Base-by-base conservation (phyloP, 371 early-diverging fungal species). In the Lichtheimia corymbifera region DNA sequence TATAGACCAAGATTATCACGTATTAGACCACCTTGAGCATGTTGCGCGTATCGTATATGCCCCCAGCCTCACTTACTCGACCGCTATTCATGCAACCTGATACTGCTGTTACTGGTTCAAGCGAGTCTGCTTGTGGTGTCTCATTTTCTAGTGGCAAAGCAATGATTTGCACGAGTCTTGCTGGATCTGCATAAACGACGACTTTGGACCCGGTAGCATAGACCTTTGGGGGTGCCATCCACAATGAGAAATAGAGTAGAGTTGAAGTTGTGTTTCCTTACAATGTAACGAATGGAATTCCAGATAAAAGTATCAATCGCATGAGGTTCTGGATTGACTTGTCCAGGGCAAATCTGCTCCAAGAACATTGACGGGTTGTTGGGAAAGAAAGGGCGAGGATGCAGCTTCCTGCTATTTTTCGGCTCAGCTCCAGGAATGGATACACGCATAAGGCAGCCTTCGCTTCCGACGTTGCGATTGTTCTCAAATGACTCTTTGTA, bases 331-430 rank as follows among this genome's bases (percentile, higher is more conserved):
- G 77, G 72, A 72, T 86, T 83, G 53, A 77, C 78, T 76, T 87
- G 86, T 30, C 88, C 88, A 15, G 86, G 81, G 58, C 84, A 84
- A 60, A 79, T 81, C 62, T 85, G 85, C 70, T 84, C 85, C 56
- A 85, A 72, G 51, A 82, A 79, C 88, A 87, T 87, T 51, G 30
- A 14, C 4, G 53, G 51, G 47, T 35, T 9, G 35, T 35, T 35
- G 35, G 35, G 35, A 2, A 11, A 11, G 35, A 35, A 35, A 35
- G 35, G 11, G 11, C 11, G 35, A 11, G 35, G 11, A 11, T 35
- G 5, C 5, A 22, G 22, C 22, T 22, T 22, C 22, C 22, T 22
- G 22, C 22, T 22, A 28, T 35, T 9, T 35, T 35, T 35, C 35
- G 35, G 35, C 11, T 35, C 35, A 35, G 35, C 35, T 35, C 35